These are phyloP conservation scores for Turnera subulata DNA, from an alignment of 345 rosid species.

Conservation along the genomic window DNA sequence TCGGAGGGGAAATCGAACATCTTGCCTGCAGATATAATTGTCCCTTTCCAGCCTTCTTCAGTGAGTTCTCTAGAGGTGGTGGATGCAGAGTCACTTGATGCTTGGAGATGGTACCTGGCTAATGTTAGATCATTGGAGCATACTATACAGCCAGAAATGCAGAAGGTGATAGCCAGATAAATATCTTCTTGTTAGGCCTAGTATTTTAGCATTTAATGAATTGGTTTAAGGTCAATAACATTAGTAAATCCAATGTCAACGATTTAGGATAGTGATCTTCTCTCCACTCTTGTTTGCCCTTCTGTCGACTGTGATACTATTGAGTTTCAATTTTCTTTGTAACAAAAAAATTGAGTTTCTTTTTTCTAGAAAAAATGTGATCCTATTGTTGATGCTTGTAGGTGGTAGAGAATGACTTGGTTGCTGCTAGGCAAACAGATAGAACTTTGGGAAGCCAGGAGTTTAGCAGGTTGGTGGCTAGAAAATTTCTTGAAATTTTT, in stretches of 20 bases:
- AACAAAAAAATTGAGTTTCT: no score
- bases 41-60: constrained; percentile 72
- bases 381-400: constrained; percentile 13
- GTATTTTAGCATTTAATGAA: no score
- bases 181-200: neutral
- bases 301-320: no score
- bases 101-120: constrained; percentile 93
- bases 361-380: no score
- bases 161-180: constrained; percentile 51
- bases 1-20: constrained; percentile 90
- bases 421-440: constrained; percentile 72
- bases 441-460: constrained; percentile 71
- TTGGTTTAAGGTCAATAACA: no score
- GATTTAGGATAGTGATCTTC: no score
- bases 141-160: constrained; percentile 63
- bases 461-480: constrained; percentile 59
- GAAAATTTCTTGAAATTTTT: neutral
- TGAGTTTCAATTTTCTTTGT: no score
- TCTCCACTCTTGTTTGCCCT: no score
- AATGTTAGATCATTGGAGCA: constrained; percentile 66
- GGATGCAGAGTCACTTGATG: constrained; percentile 41
- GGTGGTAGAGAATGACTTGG: constrained; percentile 82
- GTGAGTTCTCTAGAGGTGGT: constrained; percentile 33
- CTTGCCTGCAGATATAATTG: constrained; percentile 70
- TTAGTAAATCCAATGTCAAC: no score